Evolutionary conservation across 2,329 filamentous ascomycete genomes (phyloP), one percentile per base, ranked within the genome.

Genomic region (Penicillium sp.): DNA sequence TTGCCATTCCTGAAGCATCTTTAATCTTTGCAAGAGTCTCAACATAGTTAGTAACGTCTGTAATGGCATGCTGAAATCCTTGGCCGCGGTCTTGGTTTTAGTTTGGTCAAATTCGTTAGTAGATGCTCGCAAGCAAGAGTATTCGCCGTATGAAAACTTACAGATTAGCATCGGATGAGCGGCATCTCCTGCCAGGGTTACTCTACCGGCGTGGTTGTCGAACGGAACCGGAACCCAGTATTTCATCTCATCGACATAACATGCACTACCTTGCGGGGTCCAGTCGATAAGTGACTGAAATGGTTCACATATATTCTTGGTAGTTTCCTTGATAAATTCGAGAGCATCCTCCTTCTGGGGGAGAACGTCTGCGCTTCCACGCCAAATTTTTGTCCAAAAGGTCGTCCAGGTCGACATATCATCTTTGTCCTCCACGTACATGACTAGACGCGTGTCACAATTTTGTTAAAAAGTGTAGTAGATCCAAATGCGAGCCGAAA

Each of bases 341-440:
- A 52, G 20, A 12, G 48, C 45, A 24, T 40, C 43, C 4, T 52
- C n/a, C 1, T 35, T 33, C 21, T 18, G 24, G n/a, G 54, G 54
- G 18, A 51, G 40, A 18, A 46, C 28, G 11, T 28, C 54, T n/a
- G 30, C 12, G 40, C 40, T 47, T 14, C 47, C 54, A 16, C 40
- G 47, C 54, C 54, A 56, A 18, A 56, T 56, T 35, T 56, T 56
- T 16, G 47, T 51, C 54, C 54, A 56, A 12, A 56, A 56, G 26
- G 54, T 56, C 26, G 54, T 56, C 54, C 54, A 56, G 0, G 54
- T 51, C 7, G 18, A 28, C 47, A 56, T 56, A 30, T 56, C 54
- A n/a, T 51, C 28, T 43, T 56, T 28, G 21, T 51, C 54, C 40
- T 47, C 21, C 5, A 56, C 54, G 16, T 50, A 45, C 40, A 56